Base-by-base conservation (phyloP, 2,329 filamentous ascomycete genomes). In the Xylaria sp. region DNA sequence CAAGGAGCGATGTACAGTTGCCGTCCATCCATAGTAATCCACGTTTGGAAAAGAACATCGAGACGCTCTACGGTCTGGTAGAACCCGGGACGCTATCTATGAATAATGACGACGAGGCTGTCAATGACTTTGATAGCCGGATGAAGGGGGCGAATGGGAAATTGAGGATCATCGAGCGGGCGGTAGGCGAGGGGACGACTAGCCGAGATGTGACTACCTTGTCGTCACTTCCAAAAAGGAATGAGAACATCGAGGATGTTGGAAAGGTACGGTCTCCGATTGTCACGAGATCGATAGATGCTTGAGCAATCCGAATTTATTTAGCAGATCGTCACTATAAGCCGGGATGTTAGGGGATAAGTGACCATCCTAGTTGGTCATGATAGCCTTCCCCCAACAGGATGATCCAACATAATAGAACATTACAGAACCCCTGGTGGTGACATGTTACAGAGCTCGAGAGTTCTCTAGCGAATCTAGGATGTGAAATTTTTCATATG, bases 101-200 rank as follows among this genome's bases (percentile, higher is more conserved):
- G 21, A 86, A 90, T 67, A 99, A 99, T 77, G 91, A 88, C 4
- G 95, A 98, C 77, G 93, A 97, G 55, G 90, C 91, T 0, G 94
- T 99, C 24, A 91, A 92, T 59, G 94, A 98, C 75, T 94, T 97
- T 76, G 96, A 99, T 75, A 30, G 98, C 78, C 86, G 94, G 12
- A 78, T 97, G 47, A 96, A 94, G 81, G 88, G 93, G 71, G 95
- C 94, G 3, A 88, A 89, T 73, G 92, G 92, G 2, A 98, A 97
- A 78, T 88, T 88, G 1, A 97, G 95, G 80, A 87, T 99, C 55
- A 89, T 98, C 53, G 92, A 96, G 79, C 90, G 90, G 68, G 89
- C 93, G 72, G 76, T 86, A 1, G 83, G 83, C 0, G 84, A 85
- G 75, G 74, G 59, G 42, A 21, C 36, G 19, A 60, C 27, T 8